phyloP scores from a whole-genome alignment of 2,329 filamentous ascomycete genomes.

The Periglandula ipomoeae region DNA sequence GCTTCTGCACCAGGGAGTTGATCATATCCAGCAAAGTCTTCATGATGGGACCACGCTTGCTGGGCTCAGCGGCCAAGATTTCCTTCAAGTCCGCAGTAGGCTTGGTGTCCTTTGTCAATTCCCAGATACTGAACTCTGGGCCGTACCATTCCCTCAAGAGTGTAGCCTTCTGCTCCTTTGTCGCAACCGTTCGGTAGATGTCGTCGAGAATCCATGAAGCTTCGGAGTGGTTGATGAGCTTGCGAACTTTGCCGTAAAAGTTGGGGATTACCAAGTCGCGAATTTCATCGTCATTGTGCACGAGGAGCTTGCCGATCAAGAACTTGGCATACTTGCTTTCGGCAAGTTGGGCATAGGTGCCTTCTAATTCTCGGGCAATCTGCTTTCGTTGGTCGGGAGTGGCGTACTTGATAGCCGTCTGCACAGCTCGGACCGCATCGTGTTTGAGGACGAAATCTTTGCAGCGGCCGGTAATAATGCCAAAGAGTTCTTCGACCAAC shows the following conservation, averaged over 20 bases:
- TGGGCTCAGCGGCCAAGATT: constrained; percentile 68
- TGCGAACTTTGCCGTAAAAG: constrained; percentile 88
- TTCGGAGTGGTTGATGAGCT: constrained; percentile 91
- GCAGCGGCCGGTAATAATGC: constrained; percentile 82
- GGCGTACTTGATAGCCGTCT: constrained; percentile 94
- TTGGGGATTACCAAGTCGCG: constrained; percentile 84
- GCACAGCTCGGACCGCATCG: constrained; percentile 90
- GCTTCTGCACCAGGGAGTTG: constrained; percentile 91
- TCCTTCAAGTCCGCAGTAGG: constrained; percentile 59
- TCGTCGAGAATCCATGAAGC: constrained; percentile 97
- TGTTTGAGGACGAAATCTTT: constrained; percentile 98
- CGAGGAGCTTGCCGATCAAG: constrained; percentile 86
- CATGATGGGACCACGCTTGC: constrained; percentile 83
- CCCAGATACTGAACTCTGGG: constrained; percentile 79
- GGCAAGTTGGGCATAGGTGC: constrained; percentile 73
- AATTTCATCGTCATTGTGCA: constrained; percentile 82
- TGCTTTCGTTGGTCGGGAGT: constrained; percentile 73
- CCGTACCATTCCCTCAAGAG: constrained; percentile 95
- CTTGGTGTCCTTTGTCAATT: constrained; percentile 43
- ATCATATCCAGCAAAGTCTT: constrained; percentile 77
- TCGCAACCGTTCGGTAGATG: constrained; percentile 83
- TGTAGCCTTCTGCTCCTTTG: constrained; percentile 72
- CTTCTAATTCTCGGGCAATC: constrained; percentile 80
- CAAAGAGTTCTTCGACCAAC: constrained; percentile 81
- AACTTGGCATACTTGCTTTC: constrained; percentile 98